Base-by-base conservation (phyloP, 208 protist genomes). In the Polymyxa betae region DNA sequence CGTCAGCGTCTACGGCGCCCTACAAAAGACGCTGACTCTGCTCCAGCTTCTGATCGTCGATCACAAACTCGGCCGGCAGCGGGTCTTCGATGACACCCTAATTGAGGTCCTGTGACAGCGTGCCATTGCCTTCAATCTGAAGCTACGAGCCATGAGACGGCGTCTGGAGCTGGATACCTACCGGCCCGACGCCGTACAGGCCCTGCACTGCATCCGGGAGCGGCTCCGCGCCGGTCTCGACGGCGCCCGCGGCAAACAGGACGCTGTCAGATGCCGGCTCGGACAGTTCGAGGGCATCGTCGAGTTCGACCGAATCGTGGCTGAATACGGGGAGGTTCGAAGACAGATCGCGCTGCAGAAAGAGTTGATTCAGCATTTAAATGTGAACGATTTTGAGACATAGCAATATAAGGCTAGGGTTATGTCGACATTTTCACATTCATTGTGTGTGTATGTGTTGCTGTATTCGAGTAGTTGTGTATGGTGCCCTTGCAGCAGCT, bases 101-200 rank as follows among this genome's bases (percentile, higher is more conserved):
- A n/a, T 82, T 43, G 72, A 82, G 16, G n/a, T 82, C 72, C 72
- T 82, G n/a, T 38, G 16, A n/a, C 72, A 82, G 72, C 72, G 72
- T n/a, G 40, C 72, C n/a, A 43, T 82, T 35, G n/a, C 72, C 35
- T 82, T 82, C 40, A 12, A 82, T 5, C 72, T 82, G 35, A 82
- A 82, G 72, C 40, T 82, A 35, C 72, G 35, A 82, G n/a, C 72
- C 35, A 82, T 82, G 72, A 82, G 10, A 16, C 16, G 35, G n/a
- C n/a, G n/a, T 20, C 5, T 82, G 5, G 5, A 38, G 40, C 10
- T 20, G n/a, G 72, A 82, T n/a, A 82, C 72, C 10, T 82, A 82
- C 40, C 5, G 16, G 16, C 40, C 5, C 10, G 5, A 5, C 16
- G 5, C 72, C 16, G 10, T 35, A 12, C 10, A 82, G 5, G 72